Evolutionary conservation across 495 filamentous ascomycete species (phyloP).

Genomic region (Tuber umbilicatum): DNA sequence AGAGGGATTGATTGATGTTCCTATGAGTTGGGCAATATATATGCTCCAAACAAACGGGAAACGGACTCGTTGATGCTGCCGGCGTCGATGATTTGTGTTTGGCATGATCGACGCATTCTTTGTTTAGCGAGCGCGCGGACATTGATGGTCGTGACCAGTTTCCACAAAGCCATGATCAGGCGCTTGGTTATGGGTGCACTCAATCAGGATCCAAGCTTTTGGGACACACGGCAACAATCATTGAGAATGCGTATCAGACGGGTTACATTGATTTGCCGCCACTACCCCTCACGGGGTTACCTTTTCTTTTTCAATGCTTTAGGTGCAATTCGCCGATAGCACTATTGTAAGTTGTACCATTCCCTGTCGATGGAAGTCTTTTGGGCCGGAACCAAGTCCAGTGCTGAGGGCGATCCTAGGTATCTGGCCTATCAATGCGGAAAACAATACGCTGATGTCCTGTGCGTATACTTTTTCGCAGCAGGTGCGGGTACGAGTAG

Average conservation of each 20-base stretch:
- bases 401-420: constrained; percentile 1
- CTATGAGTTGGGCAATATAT: constrained; percentile 28
- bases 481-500: constrained; percentile 28
- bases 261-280: constrained; percentile 37
- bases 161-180: constrained; percentile 24
- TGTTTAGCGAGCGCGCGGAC: constrained; percentile 31
- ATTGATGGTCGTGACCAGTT: constrained; percentile 34
- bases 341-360: constrained; percentile 33
- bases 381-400: constrained; percentile 24
- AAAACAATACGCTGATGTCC: constrained; percentile 34
- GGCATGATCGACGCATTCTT: constrained; percentile 24
- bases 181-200: constrained; percentile 32
- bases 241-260: constrained; percentile 36
- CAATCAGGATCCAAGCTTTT: constrained; percentile 27
- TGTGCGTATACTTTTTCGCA: constrained; percentile 34
- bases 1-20: constrained; percentile 35
- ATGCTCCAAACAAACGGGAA: constrained; percentile 31
- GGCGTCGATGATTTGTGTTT: constrained; percentile 19
- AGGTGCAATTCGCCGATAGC: constrained; percentile 32
- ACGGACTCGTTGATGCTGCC: constrained; percentile 18
- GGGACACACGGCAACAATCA: constrained; percentile 35
- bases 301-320: constrained; percentile 32
- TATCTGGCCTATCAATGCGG: constrained; percentile 25
- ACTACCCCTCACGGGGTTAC: constrained; percentile 31
- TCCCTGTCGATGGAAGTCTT: constrained; percentile 38